Base-by-base conservation (phyloP, 192 early-diverging fungal genomes). In the Gorgonomyces haynaldii region DNA sequence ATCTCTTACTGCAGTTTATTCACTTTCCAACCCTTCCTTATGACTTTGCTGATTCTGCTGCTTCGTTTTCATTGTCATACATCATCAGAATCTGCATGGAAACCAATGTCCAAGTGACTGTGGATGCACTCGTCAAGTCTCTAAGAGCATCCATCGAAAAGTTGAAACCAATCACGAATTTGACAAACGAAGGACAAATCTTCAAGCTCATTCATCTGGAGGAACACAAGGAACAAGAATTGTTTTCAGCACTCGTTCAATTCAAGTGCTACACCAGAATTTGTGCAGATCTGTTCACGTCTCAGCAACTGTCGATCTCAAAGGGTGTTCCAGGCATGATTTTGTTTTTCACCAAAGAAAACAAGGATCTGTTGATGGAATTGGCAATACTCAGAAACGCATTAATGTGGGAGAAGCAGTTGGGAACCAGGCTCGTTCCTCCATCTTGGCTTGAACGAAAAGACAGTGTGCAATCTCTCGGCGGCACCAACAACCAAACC, bases 81-180 rank as follows among this genome's bases (percentile, higher is more conserved):
- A 59, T 86, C 7, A 68, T 92, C 46, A 67, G 81, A 13, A 32
- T 81, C 8, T 62, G 89, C 41, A 69, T 81, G 24, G 89, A 89
- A 17, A 62, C 68, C 2, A 78, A 80, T 43, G 53, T 78, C 20
- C 57, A 62, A 3, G 60, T 56, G 0, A 75, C 80, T 10, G 65
- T 84, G 5, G 37, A 59, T 7, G 54, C 62, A 6, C 66, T 91
- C 10, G 53, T 72, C 9, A 62, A 66, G 10, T 64, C 69, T 22
- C 60, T 87, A 13, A 62, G 73, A 25, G 45, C 41, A 12, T 54
- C 65, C 6, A 30, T 85, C 12, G 35, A 61, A 9, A 55, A 39
- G 5, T 67, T 71, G 3, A 49, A 66, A n/a, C 46, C 52, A 2
- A 68, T 82, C 37, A 32, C 79, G n/a, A 42, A 70, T 8, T 42